phyloP scores from a whole-genome alignment of 352 stramenopile genomes.

The Pythium dissotocum region DNA sequence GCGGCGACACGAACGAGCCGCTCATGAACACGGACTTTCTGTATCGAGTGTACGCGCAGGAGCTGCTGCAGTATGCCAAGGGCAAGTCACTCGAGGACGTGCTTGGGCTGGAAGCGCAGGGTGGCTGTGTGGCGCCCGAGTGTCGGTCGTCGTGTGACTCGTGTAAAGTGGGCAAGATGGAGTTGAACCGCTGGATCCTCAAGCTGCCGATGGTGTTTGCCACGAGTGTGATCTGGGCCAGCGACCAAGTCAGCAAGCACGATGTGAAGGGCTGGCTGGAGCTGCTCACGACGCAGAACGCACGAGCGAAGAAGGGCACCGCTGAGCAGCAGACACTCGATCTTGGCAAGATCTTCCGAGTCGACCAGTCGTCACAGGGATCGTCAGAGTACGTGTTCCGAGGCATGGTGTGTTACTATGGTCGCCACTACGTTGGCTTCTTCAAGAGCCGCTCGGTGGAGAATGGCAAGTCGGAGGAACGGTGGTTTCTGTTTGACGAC shows the following conservation, averaged over 20 bases:
- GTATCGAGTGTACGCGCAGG: slow-evolving; percentile 80
- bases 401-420: slow-evolving; percentile 87
- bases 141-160: slow-evolving; percentile 41
- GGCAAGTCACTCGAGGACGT: slow-evolving; percentile 57
- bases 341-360: slow-evolving; percentile 65
- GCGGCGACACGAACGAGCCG: slow-evolving; percentile 65
- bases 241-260: slow-evolving; percentile 57
- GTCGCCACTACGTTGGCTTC: slow-evolving; percentile 83
- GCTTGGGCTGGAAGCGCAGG: slow-evolving; percentile 53
- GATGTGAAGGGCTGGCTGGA: slow-evolving; percentile 77
- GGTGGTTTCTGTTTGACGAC: slow-evolving; percentile 86
- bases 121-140: slow-evolving; percentile 34
- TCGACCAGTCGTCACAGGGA: slow-evolving; percentile 31
- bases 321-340: slow-evolving; percentile 53
- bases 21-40: slow-evolving; percentile 86
- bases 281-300: slow-evolving; percentile 56
- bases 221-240: slow-evolving; percentile 83
- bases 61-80: slow-evolving; percentile 43
- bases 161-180: slow-evolving; percentile 52
- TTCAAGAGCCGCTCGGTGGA: slow-evolving; percentile 71
- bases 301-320: slow-evolving; percentile 17
- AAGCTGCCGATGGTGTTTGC: slow-evolving; percentile 86
- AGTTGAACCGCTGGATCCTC: slow-evolving; percentile 69
- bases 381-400: slow-evolving; percentile 66
- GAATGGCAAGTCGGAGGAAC: slow-evolving; percentile 49